Base-by-base conservation (phyloP, 2,329 filamentous ascomycete species). In the Tolypocladium amazonense region DNA sequence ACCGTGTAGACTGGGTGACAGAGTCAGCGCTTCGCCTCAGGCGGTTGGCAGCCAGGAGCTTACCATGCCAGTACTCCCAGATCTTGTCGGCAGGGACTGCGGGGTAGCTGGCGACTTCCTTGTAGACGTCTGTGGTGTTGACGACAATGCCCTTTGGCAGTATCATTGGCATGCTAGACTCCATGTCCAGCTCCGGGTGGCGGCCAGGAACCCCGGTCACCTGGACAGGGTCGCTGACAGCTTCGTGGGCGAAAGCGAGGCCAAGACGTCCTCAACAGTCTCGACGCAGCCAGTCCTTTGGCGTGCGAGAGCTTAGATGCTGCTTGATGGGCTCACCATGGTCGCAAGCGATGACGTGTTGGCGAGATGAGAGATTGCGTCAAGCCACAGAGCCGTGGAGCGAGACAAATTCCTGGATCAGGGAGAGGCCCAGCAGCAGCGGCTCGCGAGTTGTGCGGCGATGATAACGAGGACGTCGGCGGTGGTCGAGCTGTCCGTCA, bases 41-140 rank as follows among this genome's bases (percentile, higher is more conserved):
- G 52, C 27, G 14, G 53, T 8, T n/a, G n/a, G 50, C 30, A 39
- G 20, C 20, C 45, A 23, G 38, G 7, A 20, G 66, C 66, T 64
- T 76, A 86, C 83, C 81, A 71, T 82, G 79, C 78, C 82, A 85
- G 66, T 82, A 81, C 65, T 79, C 74, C 65, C 75, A 76, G 58
- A 85, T 79, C 62, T 82, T 79, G 61, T 83, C 79, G 39, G 75
- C 69, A 20, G 83, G 79, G 8, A 84, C 72, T 39, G 77, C 70
- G 27, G 77, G 68, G 65, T 79, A 79, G 64, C 74, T 76, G 39
- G 82, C 81, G 56, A 85, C 78, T 64, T 82, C 80, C 33, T 76
- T 75, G 64, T 84, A 83, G 39, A 85, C 75, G 56, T 75, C 73
- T 39, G 72, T 71, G 11, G 76, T 77, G 70, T 85, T 86, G 56